Conservation (phyloP, 2,329 filamentous ascomycete species). For the Penicillium sp. region DNA sequence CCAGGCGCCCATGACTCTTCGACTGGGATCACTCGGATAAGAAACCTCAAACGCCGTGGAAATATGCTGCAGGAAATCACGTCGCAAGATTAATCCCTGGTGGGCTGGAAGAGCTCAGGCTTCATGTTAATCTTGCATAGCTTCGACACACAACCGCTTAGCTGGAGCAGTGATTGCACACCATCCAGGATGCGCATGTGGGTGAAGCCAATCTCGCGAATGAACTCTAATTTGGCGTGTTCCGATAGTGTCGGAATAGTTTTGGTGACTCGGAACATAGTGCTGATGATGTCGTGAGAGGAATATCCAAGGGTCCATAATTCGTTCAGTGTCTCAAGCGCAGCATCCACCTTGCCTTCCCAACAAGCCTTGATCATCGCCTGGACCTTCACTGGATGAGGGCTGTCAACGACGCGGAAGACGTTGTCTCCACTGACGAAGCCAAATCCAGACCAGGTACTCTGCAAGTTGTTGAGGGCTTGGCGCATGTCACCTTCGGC, state of each 20-base stretch:
- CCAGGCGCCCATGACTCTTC: background rate
- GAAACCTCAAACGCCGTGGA: constrained; percentile 27
- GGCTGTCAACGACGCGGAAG: constrained; percentile 94
- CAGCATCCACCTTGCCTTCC: constrained; percentile 84
- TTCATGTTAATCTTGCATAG: constrained; percentile 97
- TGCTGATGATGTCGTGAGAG: constrained; percentile 98
- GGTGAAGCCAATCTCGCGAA: constrained; percentile 97
- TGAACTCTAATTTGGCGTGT: constrained; percentile 94
- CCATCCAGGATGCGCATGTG: constrained; percentile 99
- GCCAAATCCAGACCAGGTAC: constrained; percentile 86
- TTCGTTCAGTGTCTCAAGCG: constrained; percentile 81
- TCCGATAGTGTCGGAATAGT: constrained; percentile 89
- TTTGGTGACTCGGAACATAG: constrained; percentile 98
- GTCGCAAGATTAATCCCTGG: constrained; percentile 27
- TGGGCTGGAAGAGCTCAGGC: constrained; percentile 68
- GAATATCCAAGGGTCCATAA: constrained; percentile 92
- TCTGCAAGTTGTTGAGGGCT: constrained; percentile 97
- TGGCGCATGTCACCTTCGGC: constrained; percentile 99
- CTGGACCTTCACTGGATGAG: constrained; percentile 97
- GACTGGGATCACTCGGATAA: background rate
- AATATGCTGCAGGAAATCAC: constrained; percentile 21
- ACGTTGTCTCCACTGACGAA: constrained; percentile 98
- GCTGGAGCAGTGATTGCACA: constrained; percentile 88
- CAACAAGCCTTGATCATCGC: constrained; percentile 97
- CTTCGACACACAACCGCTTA: constrained; percentile 87